Conservation (phyloP, 257 asterid genomes). For the Marsdenia floribunda region DNA sequence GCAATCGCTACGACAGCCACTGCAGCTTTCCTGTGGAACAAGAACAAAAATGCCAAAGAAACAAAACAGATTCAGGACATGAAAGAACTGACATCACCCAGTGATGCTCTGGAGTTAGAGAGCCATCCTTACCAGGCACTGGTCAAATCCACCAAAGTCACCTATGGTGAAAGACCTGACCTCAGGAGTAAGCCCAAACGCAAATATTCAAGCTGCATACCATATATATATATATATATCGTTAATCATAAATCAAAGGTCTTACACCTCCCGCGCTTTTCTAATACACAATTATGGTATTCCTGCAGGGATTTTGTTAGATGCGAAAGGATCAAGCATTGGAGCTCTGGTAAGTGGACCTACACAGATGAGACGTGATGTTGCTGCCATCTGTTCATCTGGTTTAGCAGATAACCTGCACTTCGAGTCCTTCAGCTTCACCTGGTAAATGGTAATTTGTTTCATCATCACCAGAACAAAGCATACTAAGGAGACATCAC, state of each 20-base stretch:
- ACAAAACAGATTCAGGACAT: conserved; percentile 43
- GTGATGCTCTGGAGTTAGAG: conserved; percentile 55
- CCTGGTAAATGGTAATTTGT: conserved; percentile 79
- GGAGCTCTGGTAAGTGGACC: conserved; percentile 87
- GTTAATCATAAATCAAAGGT: too few species aligned
- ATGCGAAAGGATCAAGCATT: conserved; percentile 56
- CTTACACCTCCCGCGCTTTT: too few species aligned
- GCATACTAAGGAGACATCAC: neutral
- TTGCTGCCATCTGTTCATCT: conserved; percentile 77
- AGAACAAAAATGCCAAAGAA: conserved; percentile 55
- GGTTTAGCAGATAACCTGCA: conserved; percentile 55
- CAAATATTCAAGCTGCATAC: neutral
- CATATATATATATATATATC: too few species aligned
- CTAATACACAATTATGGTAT: neutral
- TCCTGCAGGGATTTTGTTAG: conserved; percentile 51
- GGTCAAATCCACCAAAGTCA: conserved; percentile 48
- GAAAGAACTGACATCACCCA: conserved; percentile 34
- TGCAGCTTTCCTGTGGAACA: conserved; percentile 77
- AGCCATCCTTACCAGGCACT: conserved; percentile 65
- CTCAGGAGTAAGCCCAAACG: conserved; percentile 51
- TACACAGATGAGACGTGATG: conserved; percentile 71
- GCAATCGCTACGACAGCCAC: conserved; percentile 51
- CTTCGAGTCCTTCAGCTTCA: conserved; percentile 83
- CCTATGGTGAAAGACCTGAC: conserved; percentile 77
- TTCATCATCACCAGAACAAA: neutral